Base-by-base conservation (phyloP, 179 eudicot genomes). In the Sideroxylon spinosum region DNA sequence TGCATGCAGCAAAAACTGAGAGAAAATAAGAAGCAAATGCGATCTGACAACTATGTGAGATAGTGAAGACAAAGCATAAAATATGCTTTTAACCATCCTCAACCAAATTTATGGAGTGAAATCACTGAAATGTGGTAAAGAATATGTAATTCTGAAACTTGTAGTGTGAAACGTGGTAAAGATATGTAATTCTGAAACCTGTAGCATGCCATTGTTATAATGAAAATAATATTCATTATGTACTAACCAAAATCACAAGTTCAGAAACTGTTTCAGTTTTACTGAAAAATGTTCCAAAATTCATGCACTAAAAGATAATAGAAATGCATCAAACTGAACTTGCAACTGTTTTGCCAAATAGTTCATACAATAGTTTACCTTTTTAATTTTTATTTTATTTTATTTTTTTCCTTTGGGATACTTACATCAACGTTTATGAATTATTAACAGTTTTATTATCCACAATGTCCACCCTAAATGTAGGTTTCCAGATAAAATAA, bases 141-240 rank as follows among this genome's bases (percentile, higher is more conserved):
- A 53, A 76, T 25, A 52, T 9, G 70, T 23, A 26, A 14, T 61
- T 22, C 75, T 70, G 28, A 69, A 73, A 53, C 37, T 37, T 52
- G 50, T n/a, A 29, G 26, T 23, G 53, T 32, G 55, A 9, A 53
- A 44, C 20, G 7, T 20, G 9, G 29, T 56, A 59, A 55, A 77
- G 5, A 76, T 17, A 53, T 9, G 71, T 23, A 26, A 14, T 62
- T 22, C 75, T 71, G 29, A 70, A 73, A 53, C 44, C 60, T 53
- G 63, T 32, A 55, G 9, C 17, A 26, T 16, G 26, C 12, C 13
- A 37, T 6, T 56, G 11, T 56, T 10, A 17, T 52, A 52, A 37
- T 37, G 44, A 37, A 14, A 2, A 26, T 49, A 60, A 20, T 4
- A 26, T 26, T 23, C 25, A 76, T 14, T 17, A n/a, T 20, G 10